A percentile compares a stretch with the other conserved stretches of the same genome.
These are phyloP conservation scores for Xerocomus spinulosus DNA, from an alignment of 768 basidiomycete genomes.

Conservation along the genomic window DNA sequence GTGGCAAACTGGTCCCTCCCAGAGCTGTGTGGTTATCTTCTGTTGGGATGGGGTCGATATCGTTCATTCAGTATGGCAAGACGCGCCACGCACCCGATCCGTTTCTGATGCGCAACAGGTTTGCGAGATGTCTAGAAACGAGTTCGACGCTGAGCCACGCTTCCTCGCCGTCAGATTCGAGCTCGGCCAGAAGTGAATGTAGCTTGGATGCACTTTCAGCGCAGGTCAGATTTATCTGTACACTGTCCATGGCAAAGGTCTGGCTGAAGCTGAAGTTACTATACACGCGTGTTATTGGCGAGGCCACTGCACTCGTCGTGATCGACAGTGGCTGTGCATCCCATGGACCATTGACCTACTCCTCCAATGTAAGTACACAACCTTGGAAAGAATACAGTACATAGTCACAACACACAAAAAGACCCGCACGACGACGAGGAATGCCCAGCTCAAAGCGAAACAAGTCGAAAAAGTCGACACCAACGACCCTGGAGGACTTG, in stretches of 20 bases:
- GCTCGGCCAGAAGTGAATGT: conserved; percentile 30
- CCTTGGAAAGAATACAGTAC: neutral
- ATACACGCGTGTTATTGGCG: too few relatives aligned
- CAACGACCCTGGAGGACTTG: conserved; percentile 21
- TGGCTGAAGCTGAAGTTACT: too few relatives aligned
- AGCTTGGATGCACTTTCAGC: conserved; percentile 30
- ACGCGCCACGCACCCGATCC: conserved; percentile 38
- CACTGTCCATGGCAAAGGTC: conserved; percentile 14
- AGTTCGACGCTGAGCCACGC: conserved; percentile 51
- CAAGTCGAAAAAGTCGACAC: conserved; percentile 47
- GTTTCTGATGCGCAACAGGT: conserved; percentile 55
- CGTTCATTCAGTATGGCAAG: neutral
- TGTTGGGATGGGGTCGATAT: conserved; percentile 29
- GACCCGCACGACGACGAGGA: too few relatives aligned
- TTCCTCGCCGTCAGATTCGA: conserved; percentile 30
- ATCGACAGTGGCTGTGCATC: conserved; percentile 7
- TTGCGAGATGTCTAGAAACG: conserved; percentile 55
- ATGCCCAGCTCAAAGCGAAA: conserved; percentile 43
- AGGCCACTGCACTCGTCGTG: neutral
- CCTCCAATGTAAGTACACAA: too few relatives aligned
- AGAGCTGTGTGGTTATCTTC: conserved; percentile 70
- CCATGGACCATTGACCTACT: neutral
- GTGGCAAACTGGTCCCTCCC: conserved; percentile 61
- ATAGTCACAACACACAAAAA: conserved; percentile 12
- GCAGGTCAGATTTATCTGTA: conserved; percentile 15